Evolutionary conservation across 345 rosid genomes (phyloP).

Genomic region (Populus pruinosa): DNA sequence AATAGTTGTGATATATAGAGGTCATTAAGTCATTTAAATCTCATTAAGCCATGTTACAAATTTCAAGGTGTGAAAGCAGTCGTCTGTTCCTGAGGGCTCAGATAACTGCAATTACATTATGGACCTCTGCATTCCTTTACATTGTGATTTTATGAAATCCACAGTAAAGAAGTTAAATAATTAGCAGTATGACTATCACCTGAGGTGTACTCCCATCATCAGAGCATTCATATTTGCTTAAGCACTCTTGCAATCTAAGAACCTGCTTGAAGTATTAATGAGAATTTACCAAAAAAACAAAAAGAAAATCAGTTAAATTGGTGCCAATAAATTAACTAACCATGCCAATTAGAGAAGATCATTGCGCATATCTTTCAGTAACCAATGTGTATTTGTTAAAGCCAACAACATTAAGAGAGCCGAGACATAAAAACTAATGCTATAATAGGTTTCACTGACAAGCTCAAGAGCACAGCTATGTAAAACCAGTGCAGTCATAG

Average conservation of each 20-base stretch:
- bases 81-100: not conserved
- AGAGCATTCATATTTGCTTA: conserved; percentile 86
- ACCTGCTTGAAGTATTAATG: conserved; percentile 40
- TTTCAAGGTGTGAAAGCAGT: not conserved
- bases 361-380: not conserved
- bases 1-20: not conserved
- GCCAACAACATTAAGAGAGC: not conserved
- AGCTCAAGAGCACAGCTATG: not conserved
- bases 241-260: conserved; percentile 81
- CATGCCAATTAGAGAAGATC: conserved; percentile 4
- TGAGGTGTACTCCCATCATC: conserved; percentile 86
- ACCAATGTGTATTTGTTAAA: not conserved
- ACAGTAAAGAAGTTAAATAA: not conserved
- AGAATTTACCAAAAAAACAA: not conserved
- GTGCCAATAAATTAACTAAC: conserved; percentile 3
- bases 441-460: not conserved
- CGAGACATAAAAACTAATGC: not conserved
- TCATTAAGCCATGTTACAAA: not conserved
- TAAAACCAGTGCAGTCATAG: not conserved
- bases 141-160: not conserved
- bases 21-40: not conserved
- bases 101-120: not conserved
- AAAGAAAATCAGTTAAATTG: not conserved
- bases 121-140: not conserved
- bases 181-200: conserved; percentile 37